Conservation (phyloP, 345 rosid genomes). For the sweet orange (Citrus sinensis) region DNA sequence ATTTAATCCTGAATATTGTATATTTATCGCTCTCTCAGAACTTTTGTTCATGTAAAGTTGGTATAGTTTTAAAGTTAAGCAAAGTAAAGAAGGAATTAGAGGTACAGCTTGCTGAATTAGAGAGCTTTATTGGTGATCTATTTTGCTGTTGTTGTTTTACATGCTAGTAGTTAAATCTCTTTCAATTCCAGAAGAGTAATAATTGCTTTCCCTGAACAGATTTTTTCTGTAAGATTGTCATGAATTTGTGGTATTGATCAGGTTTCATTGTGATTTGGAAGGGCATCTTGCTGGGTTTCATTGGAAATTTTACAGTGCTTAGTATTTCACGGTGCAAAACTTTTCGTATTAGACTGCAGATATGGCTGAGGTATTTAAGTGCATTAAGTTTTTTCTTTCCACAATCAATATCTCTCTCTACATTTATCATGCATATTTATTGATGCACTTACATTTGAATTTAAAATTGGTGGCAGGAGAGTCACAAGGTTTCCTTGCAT, state of each 20-base stretch:
- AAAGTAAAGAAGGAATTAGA: neutral
- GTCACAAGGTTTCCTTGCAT: constrained; percentile 64
- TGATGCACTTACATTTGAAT: neutral
- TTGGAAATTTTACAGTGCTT: neutral
- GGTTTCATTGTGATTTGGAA: neutral
- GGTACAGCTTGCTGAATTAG: neutral
- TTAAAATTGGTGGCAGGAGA: constrained; percentile 53
- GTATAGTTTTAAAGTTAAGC: neutral
- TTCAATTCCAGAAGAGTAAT: neutral
- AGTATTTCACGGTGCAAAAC: neutral
- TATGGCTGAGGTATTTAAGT: constrained; percentile 69
- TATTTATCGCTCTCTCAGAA: too few species aligned
- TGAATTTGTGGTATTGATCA: neutral
- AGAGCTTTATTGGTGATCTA: neutral
- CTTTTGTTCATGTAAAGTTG: neutral
- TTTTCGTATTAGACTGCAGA: neutral
- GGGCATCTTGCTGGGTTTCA: constrained; percentile 14
- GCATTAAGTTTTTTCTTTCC: neutral
- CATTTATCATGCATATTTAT: neutral
- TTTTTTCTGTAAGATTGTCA: too few species aligned
- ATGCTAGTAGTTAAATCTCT: neutral
- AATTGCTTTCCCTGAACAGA: neutral
- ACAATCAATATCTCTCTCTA: neutral
- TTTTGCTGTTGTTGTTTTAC: neutral
- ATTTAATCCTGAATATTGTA: neutral